These are phyloP conservation scores for Sporobolomyces pararoseus DNA, from an alignment of 768 basidiomycete genomes.

Conservation along the genomic window DNA sequence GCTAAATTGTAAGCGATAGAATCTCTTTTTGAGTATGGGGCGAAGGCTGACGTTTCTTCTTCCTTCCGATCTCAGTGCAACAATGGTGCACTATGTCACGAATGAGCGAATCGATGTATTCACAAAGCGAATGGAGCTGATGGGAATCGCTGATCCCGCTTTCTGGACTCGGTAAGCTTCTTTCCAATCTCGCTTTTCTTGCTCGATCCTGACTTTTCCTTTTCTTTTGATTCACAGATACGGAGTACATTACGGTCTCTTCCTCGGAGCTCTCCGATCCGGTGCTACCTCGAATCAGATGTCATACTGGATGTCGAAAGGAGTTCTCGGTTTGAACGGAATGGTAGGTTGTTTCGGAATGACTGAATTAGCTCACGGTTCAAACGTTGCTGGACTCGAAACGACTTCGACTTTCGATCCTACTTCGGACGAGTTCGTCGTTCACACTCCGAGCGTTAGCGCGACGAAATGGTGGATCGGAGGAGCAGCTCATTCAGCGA, in stretches of 20 bases:
- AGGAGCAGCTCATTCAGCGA: slow-evolving; percentile 53
- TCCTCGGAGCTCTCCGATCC: slow-evolving; percentile 51
- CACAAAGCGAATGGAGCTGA: slow-evolving; percentile 51
- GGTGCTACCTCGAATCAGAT: slow-evolving; percentile 52
- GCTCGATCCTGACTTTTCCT: background rate
- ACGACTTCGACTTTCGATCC: slow-evolving; percentile 54
- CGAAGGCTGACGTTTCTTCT: background rate
- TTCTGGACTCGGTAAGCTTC: slow-evolving; percentile 50
- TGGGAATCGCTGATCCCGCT: slow-evolving; percentile 51
- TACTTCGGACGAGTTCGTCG: slow-evolving; percentile 51
- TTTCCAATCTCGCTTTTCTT: background rate
- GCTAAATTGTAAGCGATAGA: slow-evolving; percentile 49
- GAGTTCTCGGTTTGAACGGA: slow-evolving; percentile 52
- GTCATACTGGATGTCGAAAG: slow-evolving; percentile 52
- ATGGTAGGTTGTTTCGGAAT: slow-evolving; percentile 51
- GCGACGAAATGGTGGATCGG: slow-evolving; percentile 56
- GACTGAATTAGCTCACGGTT: slow-evolving; percentile 47
- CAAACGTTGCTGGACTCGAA: slow-evolving; percentile 53
- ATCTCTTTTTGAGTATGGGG: background rate
- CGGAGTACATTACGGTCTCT: slow-evolving; percentile 43
- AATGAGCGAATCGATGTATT: slow-evolving; percentile 52
- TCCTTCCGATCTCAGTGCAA: slow-evolving; percentile 4
- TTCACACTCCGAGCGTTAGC: slow-evolving; percentile 52
- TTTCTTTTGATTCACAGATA: slow-evolving; percentile 7
- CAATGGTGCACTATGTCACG: slow-evolving; percentile 52